These are phyloP conservation scores for Karstenula rhodostoma DNA, from an alignment of 2,329 filamentous ascomycete genomes.

Conservation along the genomic window DNA sequence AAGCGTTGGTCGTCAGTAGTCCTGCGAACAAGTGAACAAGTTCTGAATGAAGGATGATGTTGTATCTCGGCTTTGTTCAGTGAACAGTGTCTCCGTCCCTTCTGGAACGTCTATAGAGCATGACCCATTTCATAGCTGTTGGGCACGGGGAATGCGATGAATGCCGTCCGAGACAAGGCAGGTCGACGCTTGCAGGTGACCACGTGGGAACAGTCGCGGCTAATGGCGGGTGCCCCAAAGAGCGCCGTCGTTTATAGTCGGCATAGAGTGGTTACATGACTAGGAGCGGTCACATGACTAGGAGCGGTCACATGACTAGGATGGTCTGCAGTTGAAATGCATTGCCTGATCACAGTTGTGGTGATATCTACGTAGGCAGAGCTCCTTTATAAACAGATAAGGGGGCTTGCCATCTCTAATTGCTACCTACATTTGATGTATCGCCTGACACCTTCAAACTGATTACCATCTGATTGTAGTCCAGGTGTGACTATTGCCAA, in stretches of 20 bases:
- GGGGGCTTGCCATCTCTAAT: too few relatives aligned
- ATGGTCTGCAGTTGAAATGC: too few relatives aligned
- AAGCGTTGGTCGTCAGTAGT: slow-evolving; percentile 1
- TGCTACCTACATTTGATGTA: too few relatives aligned
- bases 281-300: neutral
- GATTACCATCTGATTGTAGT: too few relatives aligned
- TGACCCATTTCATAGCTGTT: neutral
- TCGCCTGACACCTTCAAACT: too few relatives aligned
- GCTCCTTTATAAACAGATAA: too few relatives aligned
- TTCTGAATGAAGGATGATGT: neutral
- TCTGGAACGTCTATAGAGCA: neutral
- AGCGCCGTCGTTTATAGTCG: slow-evolving; percentile 1
- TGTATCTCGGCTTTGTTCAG: neutral
- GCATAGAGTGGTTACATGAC: slow-evolving; percentile 2
- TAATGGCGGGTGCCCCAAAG: neutral
- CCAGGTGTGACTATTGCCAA: too few relatives aligned
- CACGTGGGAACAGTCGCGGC: slow-evolving; percentile 2
- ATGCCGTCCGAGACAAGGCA: slow-evolving; percentile 2
- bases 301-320: too few relatives aligned
- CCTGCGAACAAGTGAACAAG: neutral
- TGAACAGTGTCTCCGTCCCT: neutral
- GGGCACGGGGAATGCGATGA: neutral
- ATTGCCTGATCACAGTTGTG: too few relatives aligned
- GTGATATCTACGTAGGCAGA: too few relatives aligned
- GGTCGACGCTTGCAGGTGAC: neutral